Percentiles rank a stretch among this genome's conserved stretches.
Conservation (phyloP, 352 stramenopile genomes). For the Globisporangium iwayamae region DNA sequence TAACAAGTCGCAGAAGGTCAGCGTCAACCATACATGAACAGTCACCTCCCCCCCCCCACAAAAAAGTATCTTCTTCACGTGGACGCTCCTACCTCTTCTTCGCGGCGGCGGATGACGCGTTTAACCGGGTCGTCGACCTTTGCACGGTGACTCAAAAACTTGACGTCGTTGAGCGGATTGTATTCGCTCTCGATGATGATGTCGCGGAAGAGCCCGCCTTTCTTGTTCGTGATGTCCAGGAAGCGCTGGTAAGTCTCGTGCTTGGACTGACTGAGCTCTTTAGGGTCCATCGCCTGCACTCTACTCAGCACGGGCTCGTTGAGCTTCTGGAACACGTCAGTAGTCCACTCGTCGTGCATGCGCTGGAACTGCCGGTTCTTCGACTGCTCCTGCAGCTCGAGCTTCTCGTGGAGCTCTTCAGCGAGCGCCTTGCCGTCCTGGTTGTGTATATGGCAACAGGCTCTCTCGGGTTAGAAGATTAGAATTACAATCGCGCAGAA, state of each 20-base stretch:
- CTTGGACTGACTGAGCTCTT: slow-evolving; percentile 39
- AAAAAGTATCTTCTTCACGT: not conserved
- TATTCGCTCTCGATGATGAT: slow-evolving; percentile 87
- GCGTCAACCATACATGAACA: not conserved
- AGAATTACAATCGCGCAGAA: no score
- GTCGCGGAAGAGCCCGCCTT: slow-evolving; percentile 72
- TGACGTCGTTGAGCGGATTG: slow-evolving; percentile 66
- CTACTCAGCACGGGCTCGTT: slow-evolving; percentile 60
- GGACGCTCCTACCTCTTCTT: slow-evolving; percentile 43
- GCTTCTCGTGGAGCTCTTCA: slow-evolving; percentile 59
- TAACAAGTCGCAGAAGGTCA: not conserved
- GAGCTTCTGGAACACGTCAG: slow-evolving; percentile 62
- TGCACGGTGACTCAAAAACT: slow-evolving; percentile 43
- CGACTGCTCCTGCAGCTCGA: slow-evolving; percentile 61
- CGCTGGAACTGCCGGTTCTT: slow-evolving; percentile 55
- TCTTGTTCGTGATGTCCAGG: slow-evolving; percentile 80
- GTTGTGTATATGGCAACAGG: no score
- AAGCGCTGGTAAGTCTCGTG: slow-evolving; percentile 71
- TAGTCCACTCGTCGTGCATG: slow-evolving; percentile 75
- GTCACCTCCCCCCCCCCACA: not conserved
- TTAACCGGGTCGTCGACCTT: slow-evolving; percentile 66
- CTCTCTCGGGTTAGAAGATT: no score
- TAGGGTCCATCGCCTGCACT: slow-evolving; percentile 48
- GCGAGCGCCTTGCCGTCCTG: slow-evolving; percentile 49
- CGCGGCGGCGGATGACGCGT: slow-evolving; percentile 50